A percentile compares a stretch with the other conserved stretches of the same genome.
Conservation (phyloP, 2,329 filamentous ascomycete species). For the Cladophialophora bantiana region DNA sequence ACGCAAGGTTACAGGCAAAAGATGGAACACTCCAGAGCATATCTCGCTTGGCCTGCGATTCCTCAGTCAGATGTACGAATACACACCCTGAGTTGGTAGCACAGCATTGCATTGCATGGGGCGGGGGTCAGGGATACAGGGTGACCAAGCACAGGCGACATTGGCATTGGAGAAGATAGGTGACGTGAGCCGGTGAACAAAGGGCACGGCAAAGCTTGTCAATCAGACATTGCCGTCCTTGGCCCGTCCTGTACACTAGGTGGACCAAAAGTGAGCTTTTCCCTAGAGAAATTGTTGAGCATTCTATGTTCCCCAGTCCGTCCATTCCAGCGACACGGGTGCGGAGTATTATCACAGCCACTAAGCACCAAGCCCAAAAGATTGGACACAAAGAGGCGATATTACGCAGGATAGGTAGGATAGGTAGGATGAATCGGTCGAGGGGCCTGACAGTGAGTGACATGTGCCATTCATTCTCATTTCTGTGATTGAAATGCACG, state of each 20-base stretch:
- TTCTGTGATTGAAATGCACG: too few relatives aligned
- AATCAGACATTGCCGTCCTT: background rate
- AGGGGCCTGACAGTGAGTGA: too few relatives aligned
- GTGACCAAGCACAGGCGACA: background rate
- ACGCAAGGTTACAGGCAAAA: background rate
- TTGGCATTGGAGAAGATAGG: background rate
- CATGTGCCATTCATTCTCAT: too few relatives aligned
- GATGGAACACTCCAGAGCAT: background rate
- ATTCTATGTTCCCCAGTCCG: background rate
- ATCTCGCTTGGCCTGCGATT: background rate
- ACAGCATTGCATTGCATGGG: background rate
- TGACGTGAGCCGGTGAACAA: background rate
- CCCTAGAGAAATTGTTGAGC: conserved; percentile 10
- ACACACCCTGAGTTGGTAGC: background rate
- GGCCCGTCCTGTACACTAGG: background rate
- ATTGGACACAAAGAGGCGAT: too few relatives aligned
- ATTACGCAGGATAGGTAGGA: too few relatives aligned
- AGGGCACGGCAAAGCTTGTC: background rate
- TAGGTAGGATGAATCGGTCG: too few relatives aligned
- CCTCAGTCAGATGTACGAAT: background rate
- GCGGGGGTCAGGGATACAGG: background rate
- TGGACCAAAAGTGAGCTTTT: background rate
- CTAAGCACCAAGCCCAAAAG: too few relatives aligned
- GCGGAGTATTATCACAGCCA: background rate
- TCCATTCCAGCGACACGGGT: background rate